Conservation (phyloP, 2,329 filamentous ascomycete species). For the Fusarium siculi region DNA sequence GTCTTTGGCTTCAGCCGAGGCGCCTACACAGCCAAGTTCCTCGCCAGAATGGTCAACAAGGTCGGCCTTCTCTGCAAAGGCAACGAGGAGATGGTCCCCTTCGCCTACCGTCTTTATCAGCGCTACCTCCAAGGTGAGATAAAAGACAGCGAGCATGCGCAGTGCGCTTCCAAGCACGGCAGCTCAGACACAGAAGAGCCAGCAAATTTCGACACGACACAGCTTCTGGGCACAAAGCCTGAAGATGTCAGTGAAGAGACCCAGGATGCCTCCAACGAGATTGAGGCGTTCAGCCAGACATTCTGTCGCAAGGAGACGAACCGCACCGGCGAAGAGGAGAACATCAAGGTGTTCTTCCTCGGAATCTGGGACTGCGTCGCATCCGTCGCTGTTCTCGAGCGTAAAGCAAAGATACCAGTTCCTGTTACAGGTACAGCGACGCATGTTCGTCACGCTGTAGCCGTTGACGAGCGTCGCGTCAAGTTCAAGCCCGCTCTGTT, state of each 20-base stretch:
- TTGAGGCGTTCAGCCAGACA: slow-evolving; percentile 58
- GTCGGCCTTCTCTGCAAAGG: slow-evolving; percentile 62
- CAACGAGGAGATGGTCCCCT: slow-evolving; percentile 65
- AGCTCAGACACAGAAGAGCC: neutral
- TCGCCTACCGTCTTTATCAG: slow-evolving; percentile 59
- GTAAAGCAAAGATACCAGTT: slow-evolving; percentile 51
- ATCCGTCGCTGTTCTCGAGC: slow-evolving; percentile 57
- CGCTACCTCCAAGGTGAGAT: slow-evolving; percentile 54
- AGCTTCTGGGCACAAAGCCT: slow-evolving; percentile 34
- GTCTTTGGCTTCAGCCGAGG: slow-evolving; percentile 66
- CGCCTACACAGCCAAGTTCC: slow-evolving; percentile 63
- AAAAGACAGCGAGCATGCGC: slow-evolving; percentile 45
- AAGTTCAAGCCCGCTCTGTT: slow-evolving; percentile 66
- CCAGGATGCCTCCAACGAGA: slow-evolving; percentile 47
- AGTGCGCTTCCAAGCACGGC: slow-evolving; percentile 8
- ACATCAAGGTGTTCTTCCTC: slow-evolving; percentile 64
- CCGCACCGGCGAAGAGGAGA: slow-evolving; percentile 35
- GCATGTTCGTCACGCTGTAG: slow-evolving; percentile 63
- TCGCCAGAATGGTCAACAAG: slow-evolving; percentile 61
- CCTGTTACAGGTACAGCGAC: slow-evolving; percentile 54
- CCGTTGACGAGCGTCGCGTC: slow-evolving; percentile 63
- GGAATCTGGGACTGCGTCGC: slow-evolving; percentile 67
- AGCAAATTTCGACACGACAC: neutral
- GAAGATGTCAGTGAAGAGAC: slow-evolving; percentile 41
- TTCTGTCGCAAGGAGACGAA: slow-evolving; percentile 56